Conservation (phyloP, 163 green algal genomes). For the Chlamydomonas reinhardtii region DNA sequence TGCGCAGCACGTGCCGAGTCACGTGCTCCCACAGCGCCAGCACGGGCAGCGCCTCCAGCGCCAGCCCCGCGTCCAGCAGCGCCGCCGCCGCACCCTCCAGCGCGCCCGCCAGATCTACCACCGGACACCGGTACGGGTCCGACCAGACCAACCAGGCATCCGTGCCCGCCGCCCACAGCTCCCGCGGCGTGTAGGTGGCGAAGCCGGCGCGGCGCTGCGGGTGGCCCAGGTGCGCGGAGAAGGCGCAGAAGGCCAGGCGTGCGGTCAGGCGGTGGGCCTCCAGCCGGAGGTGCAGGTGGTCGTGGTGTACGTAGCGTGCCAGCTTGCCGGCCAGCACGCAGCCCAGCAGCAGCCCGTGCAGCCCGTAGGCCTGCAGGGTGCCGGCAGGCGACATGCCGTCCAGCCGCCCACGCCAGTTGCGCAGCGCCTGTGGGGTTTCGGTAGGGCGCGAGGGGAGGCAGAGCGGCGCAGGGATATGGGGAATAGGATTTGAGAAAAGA, state of each 20-base stretch:
- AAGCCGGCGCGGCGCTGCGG: conserved; percentile 72
- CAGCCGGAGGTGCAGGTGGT: conserved; percentile 57
- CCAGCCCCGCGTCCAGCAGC: conserved; percentile 63
- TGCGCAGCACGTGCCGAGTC: conserved; percentile 46
- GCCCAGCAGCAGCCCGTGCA: conserved; percentile 72
- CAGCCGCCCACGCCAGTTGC: conserved; percentile 68
- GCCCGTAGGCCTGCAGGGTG: conserved; percentile 65
- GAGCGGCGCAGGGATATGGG: background rate
- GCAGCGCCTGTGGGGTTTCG: conserved; percentile 64
- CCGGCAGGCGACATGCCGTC: conserved; percentile 25
- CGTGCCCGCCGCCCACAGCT: conserved; percentile 66
- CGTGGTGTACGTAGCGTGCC: conserved; percentile 57
- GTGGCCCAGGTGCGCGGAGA: conserved; percentile 59
- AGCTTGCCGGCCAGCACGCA: conserved; percentile 74
- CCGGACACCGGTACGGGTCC: conserved; percentile 36
- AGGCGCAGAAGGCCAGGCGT: conserved; percentile 42
- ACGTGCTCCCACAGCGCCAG: conserved; percentile 71
- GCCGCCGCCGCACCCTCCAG: conserved; percentile 54
- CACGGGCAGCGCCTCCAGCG: conserved; percentile 69
- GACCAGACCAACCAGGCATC: conserved; percentile 58
- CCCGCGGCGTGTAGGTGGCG: conserved; percentile 65
- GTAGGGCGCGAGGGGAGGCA: background rate
- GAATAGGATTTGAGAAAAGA: too few species aligned
- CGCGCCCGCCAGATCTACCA: conserved; percentile 65
- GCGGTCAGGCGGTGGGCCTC: conserved; percentile 64